Conservation (phyloP, 768 basidiomycete species). For the Cyclocybe aegerita region DNA sequence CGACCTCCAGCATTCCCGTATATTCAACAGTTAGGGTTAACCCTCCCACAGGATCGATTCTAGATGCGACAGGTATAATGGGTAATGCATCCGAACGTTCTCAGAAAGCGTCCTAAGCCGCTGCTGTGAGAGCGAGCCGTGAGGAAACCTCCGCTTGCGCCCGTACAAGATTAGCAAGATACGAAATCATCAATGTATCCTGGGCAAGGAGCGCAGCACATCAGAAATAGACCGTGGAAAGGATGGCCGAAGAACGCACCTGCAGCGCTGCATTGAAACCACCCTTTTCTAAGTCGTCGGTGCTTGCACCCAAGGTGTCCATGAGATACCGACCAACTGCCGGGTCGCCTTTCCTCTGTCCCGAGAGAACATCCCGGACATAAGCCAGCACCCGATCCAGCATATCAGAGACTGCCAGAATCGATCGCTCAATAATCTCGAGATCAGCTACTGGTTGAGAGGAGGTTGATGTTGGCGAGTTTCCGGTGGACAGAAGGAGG, state of each 20-base stretch:
- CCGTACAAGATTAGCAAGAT: slow-evolving; percentile 89
- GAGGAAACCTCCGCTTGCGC: slow-evolving; percentile 92
- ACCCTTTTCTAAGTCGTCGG: slow-evolving; percentile 68
- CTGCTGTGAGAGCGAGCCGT: slow-evolving; percentile 73
- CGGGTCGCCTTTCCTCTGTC: slow-evolving; percentile 77
- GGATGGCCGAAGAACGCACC: slow-evolving; percentile 32
- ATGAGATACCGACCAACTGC: slow-evolving; percentile 90
- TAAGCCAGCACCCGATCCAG: slow-evolving; percentile 85
- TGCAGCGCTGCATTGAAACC: slow-evolving; percentile 77
- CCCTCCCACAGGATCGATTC: slow-evolving; percentile 12
- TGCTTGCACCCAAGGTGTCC: slow-evolving; percentile 77
- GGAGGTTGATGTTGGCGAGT: slow-evolving; percentile 44
- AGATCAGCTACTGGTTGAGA: slow-evolving; percentile 67
- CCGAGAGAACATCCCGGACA: slow-evolving; percentile 76
- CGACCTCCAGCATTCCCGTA: slow-evolving; percentile 92
- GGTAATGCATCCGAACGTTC: slow-evolving; percentile 11
- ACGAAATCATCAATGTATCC: slow-evolving; percentile 94
- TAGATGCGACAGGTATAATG: slow-evolving; percentile 11
- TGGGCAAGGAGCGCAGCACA: slow-evolving; percentile 28
- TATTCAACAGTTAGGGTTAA: slow-evolving; percentile 79
- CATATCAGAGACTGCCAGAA: slow-evolving; percentile 70
- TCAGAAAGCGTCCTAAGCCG: slow-evolving; percentile 30
- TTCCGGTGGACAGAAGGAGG: slow-evolving; percentile 55
- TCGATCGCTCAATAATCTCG: slow-evolving; percentile 71
- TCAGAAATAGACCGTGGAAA: slow-evolving; percentile 1